Evolutionary conservation across 1,284 basidiomycete genomes (phyloP).

Genomic region (Ustilago curta): DNA sequence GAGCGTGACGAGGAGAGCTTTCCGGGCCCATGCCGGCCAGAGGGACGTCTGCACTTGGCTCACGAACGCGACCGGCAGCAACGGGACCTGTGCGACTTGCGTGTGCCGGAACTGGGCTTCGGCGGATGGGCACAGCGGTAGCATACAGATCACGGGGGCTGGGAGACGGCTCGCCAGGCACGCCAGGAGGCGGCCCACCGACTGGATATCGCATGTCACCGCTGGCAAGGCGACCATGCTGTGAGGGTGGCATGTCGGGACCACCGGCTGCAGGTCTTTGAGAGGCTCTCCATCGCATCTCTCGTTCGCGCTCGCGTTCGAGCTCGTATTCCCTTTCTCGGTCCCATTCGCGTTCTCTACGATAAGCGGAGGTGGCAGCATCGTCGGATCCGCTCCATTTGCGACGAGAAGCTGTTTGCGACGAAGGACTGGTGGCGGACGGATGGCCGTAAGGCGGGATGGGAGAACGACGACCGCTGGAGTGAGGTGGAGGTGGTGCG

Average conservation of each 20-base stretch:
- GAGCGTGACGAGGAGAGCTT: slow-evolving; percentile 35
- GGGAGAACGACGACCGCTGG: slow-evolving; percentile 30
- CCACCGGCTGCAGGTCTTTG: slow-evolving; percentile 21
- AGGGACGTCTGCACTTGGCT: slow-evolving; percentile 39
- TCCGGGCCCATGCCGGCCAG: slow-evolving; percentile 36
- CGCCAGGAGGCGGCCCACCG: slow-evolving; percentile 23
- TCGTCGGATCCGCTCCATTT: slow-evolving; percentile 60
- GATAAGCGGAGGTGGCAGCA: slow-evolving; percentile 30
- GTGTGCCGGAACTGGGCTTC: slow-evolving; percentile 33
- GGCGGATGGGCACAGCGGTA: slow-evolving; percentile 28
- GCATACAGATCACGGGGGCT: slow-evolving; percentile 39
- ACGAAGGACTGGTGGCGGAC: slow-evolving; percentile 37
- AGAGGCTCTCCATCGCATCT: slow-evolving; percentile 48
- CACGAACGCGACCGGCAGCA: slow-evolving; percentile 24
- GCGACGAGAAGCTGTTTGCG: slow-evolving; percentile 47
- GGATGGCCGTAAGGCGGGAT: slow-evolving; percentile 27
- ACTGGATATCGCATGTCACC: slow-evolving; percentile 38
- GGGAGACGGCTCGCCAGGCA: slow-evolving; percentile 26
- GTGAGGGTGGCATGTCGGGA: slow-evolving; percentile 30
- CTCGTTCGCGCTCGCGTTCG: slow-evolving; percentile 50
- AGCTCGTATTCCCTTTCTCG: slow-evolving; percentile 46
- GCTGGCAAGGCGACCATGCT: slow-evolving; percentile 28
- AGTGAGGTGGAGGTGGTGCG: slow-evolving; percentile 24
- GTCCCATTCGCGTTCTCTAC: slow-evolving; percentile 48
- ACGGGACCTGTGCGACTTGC: slow-evolving; percentile 14